Evolutionary conservation across 352 stramenopile genomes (phyloP).

Genomic region (Globisporangium nunn): DNA sequence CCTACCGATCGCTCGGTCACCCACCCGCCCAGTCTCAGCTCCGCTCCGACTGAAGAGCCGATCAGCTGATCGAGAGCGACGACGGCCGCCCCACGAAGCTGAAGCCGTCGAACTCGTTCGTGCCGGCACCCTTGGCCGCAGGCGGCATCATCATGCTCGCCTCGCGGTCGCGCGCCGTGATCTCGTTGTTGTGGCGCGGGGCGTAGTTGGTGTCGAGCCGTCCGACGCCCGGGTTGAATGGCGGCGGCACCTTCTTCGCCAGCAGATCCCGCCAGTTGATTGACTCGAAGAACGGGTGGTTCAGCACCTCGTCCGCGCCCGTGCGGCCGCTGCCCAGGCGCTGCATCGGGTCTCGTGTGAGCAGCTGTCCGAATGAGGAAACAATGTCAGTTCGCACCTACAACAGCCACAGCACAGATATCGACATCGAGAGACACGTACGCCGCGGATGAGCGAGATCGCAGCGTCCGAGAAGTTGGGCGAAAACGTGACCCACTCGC

Average conservation of each 20-base stretch:
- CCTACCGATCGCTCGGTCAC: background rate
- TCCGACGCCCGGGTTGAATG: conserved; percentile 86
- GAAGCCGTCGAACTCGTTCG: conserved; percentile 88
- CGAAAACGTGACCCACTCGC: conserved; percentile 94
- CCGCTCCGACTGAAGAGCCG: background rate
- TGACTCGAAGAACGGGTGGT: conserved; percentile 88
- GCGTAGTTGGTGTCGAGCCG: conserved; percentile 85
- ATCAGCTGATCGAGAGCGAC: conserved; percentile 34
- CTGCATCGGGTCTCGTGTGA: conserved; percentile 94
- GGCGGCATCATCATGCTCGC: conserved; percentile 56
- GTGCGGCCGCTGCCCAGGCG: conserved; percentile 91
- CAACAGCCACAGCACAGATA: background rate
- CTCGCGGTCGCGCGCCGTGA: conserved; percentile 78
- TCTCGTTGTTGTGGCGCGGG: conserved; percentile 84
- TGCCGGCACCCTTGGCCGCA: conserved; percentile 29
- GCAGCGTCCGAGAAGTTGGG: conserved; percentile 88
- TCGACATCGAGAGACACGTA: conserved; percentile 26
- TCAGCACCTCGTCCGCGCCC: conserved; percentile 87
- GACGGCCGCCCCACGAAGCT: conserved; percentile 87
- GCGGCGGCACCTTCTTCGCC: conserved; percentile 70
- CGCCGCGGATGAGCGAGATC: conserved; percentile 89
- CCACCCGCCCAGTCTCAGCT: too few species aligned
- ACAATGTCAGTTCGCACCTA: conserved; percentile 1
- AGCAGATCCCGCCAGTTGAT: conserved; percentile 89
- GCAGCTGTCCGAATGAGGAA: conserved; percentile 47